Evolutionary conservation across 805 yeast species (phyloP).

Genomic region (Ogataea thermomethanolica): DNA sequence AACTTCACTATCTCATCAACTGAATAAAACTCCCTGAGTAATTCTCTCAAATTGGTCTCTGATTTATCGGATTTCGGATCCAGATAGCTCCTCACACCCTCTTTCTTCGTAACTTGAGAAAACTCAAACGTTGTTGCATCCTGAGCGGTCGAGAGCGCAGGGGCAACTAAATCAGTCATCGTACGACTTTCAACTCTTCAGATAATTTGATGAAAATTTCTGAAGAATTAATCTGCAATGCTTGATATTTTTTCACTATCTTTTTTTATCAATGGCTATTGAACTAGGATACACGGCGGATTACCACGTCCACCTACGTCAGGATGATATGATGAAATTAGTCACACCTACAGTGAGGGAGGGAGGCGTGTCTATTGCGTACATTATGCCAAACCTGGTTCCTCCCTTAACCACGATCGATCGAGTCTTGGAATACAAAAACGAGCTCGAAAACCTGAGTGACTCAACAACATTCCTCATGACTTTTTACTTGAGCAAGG

Average conservation of each 20-base stretch:
- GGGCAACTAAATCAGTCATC: conserved; percentile 44
- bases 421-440: conserved; percentile 67
- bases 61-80: conserved; percentile 27
- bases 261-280: conserved; percentile 22
- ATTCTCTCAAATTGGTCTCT: conserved; percentile 27
- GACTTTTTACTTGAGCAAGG: conserved; percentile 80
- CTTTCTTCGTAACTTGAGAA: conserved; percentile 36
- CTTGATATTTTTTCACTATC: not conserved
- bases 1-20: conserved; percentile 31
- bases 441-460: conserved; percentile 56
- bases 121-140: conserved; percentile 55
- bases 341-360: conserved; percentile 85
- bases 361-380: conserved; percentile 91
- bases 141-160: conserved; percentile 71
- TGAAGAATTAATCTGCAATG: not conserved
- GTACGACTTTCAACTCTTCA: not conserved
- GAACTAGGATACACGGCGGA: conserved; percentile 78
- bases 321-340: conserved; percentile 87
- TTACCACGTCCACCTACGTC: conserved; percentile 94
- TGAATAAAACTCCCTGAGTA: conserved; percentile 51
- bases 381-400: conserved; percentile 92
- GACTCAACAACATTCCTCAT: conserved; percentile 86
- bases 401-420: conserved; percentile 87
- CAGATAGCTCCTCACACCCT: conserved; percentile 19
- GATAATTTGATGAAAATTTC: not conserved